Evolutionary conservation across 805 yeast species (phyloP).

Genomic region (Hanseniaspora meyeri): DNA sequence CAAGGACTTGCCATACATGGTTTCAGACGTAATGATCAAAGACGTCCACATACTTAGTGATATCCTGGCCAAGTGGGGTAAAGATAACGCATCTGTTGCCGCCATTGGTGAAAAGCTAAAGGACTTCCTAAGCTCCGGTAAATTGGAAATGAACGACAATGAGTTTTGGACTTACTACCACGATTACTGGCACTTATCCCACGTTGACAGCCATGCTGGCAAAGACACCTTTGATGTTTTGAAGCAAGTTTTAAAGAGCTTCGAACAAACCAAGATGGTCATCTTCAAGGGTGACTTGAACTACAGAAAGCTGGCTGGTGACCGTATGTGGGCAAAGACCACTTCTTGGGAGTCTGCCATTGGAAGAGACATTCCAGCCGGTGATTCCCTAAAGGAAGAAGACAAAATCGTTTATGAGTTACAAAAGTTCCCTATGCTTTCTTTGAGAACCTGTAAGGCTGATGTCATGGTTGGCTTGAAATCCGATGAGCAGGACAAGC

Average conservation of each 20-base stretch:
- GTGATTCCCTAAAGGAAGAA: constrained; percentile 20
- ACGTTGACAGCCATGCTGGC: constrained; percentile 42
- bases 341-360: constrained; percentile 64
- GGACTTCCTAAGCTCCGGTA: constrained; percentile 35
- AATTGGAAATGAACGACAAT: constrained; percentile 41
- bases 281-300: constrained; percentile 93
- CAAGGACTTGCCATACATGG: constrained; percentile 92
- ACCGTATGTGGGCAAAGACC: constrained; percentile 72
- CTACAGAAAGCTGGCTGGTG: constrained; percentile 88
- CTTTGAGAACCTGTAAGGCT: constrained; percentile 89
- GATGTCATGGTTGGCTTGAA: constrained; percentile 84
- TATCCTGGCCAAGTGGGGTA: constrained; percentile 4
- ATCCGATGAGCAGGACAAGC: constrained; percentile 51
- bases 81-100: constrained; percentile 31
- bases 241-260: constrained; percentile 19
- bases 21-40: constrained; percentile 81
- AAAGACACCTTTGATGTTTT: constrained; percentile 49
- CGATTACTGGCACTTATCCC: constrained; percentile 61
- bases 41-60: constrained; percentile 40
- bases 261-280: constrained; percentile 37
- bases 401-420: constrained; percentile 4
- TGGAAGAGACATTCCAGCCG: constrained; percentile 39
- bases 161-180: constrained; percentile 78
- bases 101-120: constrained; percentile 37
- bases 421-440: constrained; percentile 51